Evolutionary conservation across 2,329 filamentous ascomycete species (phyloP).

Genomic region (Cercospora brassicicola): DNA sequence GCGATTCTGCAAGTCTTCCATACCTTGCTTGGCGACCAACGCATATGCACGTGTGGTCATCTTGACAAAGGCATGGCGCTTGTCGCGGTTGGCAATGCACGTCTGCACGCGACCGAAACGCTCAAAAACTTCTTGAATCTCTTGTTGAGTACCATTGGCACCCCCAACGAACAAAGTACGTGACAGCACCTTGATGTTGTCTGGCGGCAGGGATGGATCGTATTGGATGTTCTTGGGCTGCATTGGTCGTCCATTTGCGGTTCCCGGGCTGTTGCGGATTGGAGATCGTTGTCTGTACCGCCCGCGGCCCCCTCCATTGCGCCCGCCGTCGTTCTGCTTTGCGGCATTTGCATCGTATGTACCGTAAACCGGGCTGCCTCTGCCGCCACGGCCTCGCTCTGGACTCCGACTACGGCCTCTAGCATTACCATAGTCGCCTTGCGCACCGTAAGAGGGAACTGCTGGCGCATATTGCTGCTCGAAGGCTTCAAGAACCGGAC

Average conservation of each 20-base stretch:
- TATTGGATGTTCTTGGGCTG: constrained; percentile 75
- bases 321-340: constrained; percentile 27
- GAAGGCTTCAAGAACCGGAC: constrained; percentile 55
- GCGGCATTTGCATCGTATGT: constrained; percentile 61
- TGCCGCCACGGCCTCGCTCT: constrained; percentile 59
- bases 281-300: constrained; percentile 86
- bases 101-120: constrained; percentile 88
- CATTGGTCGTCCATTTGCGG: constrained; percentile 43
- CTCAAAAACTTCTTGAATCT: constrained; percentile 77
- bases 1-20: constrained; percentile 87
- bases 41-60: constrained; percentile 91
- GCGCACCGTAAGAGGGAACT: constrained; percentile 24
- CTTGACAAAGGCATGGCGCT: constrained; percentile 97
- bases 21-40: constrained; percentile 76
- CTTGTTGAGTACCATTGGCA: constrained; percentile 74
- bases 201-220: constrained; percentile 70
- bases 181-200: constrained; percentile 87
- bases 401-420: constrained; percentile 68
- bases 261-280: constrained; percentile 64
- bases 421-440: constrained; percentile 56
- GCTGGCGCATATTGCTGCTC: constrained; percentile 34
- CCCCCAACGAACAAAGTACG: constrained; percentile 95
- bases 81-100: constrained; percentile 97
- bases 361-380: constrained; percentile 67
- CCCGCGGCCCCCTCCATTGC: constrained; percentile 49